Conservation (phyloP, 768 basidiomycete species). For the Tricholoma terreum region DNA sequence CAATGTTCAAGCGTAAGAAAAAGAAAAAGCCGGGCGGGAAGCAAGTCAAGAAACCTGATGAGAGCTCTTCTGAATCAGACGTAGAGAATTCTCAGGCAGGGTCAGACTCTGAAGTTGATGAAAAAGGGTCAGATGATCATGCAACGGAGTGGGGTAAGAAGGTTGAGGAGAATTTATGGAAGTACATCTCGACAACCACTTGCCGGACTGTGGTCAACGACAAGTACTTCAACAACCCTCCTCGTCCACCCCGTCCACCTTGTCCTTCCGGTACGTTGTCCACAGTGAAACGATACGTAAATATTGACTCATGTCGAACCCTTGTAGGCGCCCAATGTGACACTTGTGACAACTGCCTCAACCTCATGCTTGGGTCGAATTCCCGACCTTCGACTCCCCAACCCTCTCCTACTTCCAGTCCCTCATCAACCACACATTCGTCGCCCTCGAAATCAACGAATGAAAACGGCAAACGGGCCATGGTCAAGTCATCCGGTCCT, state of each 20-base stretch:
- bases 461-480: no score
- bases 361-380: no score
- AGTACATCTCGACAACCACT: conserved; percentile 25
- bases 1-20: conserved; percentile 24
- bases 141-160: conserved; percentile 26
- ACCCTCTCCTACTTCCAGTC: no score
- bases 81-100: background rate
- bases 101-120: no score
- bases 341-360: background rate
- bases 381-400: no score
- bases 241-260: background rate
- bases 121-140: no score
- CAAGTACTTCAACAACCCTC: background rate
- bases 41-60: background rate
- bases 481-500: no score
- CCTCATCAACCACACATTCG: no score
- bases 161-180: conserved; percentile 27
- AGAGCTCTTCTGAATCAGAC: background rate
- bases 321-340: background rate
- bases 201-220: conserved; percentile 19
- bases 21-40: conserved; percentile 1
- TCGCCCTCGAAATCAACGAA: no score
- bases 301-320: background rate
- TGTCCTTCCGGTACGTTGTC: no score
- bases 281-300: background rate